Conservation (phyloP, 371 early-diverging fungal genomes). For the Lichtheimia ramosa region DNA sequence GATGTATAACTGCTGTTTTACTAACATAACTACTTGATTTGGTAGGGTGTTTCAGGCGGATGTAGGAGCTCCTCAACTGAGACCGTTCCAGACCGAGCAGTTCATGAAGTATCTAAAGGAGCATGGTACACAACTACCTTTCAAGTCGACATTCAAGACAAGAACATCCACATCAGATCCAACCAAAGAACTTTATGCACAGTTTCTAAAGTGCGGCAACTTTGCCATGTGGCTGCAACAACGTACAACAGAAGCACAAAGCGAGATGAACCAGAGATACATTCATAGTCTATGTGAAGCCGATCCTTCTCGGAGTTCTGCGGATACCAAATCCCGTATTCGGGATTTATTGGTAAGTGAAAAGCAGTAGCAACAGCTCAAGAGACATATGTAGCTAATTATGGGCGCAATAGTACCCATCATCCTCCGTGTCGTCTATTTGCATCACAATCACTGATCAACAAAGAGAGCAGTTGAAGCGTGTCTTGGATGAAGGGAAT, state of each 20-base stretch:
- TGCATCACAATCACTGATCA: conserved; percentile 9
- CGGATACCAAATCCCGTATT: conserved; percentile 14
- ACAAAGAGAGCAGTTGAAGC: conserved; percentile 13
- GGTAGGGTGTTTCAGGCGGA: conserved; percentile 12
- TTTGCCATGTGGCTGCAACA: conserved; percentile 94
- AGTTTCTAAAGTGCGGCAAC: conserved; percentile 90
- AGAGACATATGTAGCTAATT: no score
- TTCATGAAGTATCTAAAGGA: conserved; percentile 55
- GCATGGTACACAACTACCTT: conserved; percentile 54
- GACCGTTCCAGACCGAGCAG: conserved; percentile 54
- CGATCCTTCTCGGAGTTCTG: conserved; percentile 29
- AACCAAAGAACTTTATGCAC: conserved; percentile 74
- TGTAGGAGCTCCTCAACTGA: conserved; percentile 37
- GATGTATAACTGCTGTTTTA: background rate
- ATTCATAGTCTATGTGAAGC: conserved; percentile 56
- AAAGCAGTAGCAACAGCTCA: no score
- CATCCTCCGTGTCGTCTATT: conserved; percentile 2
- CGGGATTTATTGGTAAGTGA: conserved; percentile 21
- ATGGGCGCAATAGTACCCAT: conserved; percentile 11
- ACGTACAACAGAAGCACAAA: conserved; percentile 76
- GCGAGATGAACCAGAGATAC: conserved; percentile 65
- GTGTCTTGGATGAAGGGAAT: conserved; percentile 10
- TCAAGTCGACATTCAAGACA: conserved; percentile 54
- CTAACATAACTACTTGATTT: background rate
- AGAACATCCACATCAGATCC: conserved; percentile 44